Evolutionary conservation across 768 basidiomycete species (phyloP).

Genomic region (Stropharia rugosoannulata): DNA sequence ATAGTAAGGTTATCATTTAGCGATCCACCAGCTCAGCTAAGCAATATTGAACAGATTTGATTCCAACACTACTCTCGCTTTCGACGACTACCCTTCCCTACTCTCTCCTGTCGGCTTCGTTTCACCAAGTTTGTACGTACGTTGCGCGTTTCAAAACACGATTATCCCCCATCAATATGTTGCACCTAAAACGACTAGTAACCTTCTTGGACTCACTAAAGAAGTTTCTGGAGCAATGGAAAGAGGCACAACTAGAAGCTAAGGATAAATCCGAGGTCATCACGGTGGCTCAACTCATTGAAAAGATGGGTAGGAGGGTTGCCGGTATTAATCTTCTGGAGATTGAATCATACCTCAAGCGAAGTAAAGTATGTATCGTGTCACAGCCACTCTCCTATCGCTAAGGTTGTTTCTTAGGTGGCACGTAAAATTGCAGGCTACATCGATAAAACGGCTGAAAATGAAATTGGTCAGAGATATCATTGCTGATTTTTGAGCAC

Average conservation of each 20-base stretch:
- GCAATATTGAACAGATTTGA: constrained; percentile 59
- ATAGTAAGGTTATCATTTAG: constrained; percentile 60
- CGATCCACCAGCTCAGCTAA: neutral
- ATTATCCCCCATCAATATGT: constrained; percentile 66
- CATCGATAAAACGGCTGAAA: constrained; percentile 57
- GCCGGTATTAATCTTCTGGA: constrained; percentile 82
- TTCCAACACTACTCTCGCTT: constrained; percentile 85
- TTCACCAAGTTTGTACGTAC: constrained; percentile 77
- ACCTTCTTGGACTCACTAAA: constrained; percentile 70
- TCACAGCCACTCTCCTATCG: neutral
- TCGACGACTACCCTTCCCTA: constrained; percentile 71
- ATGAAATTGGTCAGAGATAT: constrained; percentile 32
- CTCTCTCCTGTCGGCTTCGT: constrained; percentile 54
- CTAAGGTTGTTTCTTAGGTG: constrained; percentile 36
- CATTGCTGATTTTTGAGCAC: neutral
- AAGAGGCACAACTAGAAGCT: constrained; percentile 25
- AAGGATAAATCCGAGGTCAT: constrained; percentile 56
- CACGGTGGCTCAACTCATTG: constrained; percentile 64
- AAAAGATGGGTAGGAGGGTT: constrained; percentile 62
- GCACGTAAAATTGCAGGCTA: constrained; percentile 87
- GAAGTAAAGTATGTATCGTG: constrained; percentile 66
- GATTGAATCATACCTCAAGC: constrained; percentile 76
- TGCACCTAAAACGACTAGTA: constrained; percentile 80
- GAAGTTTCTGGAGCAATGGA: constrained; percentile 59
- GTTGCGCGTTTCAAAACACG: constrained; percentile 75